phyloP scores from a whole-genome alignment of 1,139 yeast species.

The Zygosaccharomyces sapae region DNA sequence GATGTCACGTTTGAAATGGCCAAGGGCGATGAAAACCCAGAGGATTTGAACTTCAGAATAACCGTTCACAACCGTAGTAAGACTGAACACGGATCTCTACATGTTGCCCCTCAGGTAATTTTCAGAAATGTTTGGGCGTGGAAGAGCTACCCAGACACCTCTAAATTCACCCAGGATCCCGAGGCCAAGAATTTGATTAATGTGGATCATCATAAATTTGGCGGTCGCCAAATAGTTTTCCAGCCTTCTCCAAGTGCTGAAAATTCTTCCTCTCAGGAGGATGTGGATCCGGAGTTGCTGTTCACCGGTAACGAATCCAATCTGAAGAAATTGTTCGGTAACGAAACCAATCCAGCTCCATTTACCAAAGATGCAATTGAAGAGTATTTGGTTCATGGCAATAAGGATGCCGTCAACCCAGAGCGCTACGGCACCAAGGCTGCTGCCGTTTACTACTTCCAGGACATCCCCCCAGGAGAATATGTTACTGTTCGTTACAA shows the following conservation, averaged over 20 bases:
- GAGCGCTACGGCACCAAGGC: constrained; percentile 66
- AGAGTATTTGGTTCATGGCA: constrained; percentile 65
- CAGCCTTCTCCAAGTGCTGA: constrained; percentile 68
- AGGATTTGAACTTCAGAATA: constrained; percentile 74
- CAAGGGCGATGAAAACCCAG: constrained; percentile 76
- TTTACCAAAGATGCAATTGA: constrained; percentile 91
- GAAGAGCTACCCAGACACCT: constrained; percentile 52
- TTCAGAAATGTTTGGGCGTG: constrained; percentile 94
- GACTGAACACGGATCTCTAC: constrained; percentile 74
- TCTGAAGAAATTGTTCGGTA: constrained; percentile 61
- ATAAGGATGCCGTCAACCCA: constrained; percentile 64
- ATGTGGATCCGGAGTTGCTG: constrained; percentile 62
- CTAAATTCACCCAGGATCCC: constrained; percentile 45
- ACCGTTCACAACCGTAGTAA: constrained; percentile 87
- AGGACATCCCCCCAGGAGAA: constrained; percentile 80
- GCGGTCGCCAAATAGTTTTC: constrained; percentile 65
- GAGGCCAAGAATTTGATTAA: constrained; percentile 45
- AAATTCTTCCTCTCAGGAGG: constrained; percentile 47
- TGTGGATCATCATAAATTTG: constrained; percentile 68
- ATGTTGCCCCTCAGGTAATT: constrained; percentile 78
- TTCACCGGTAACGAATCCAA: constrained; percentile 93
- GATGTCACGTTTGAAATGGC: constrained; percentile 92
- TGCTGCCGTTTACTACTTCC: constrained; percentile 79
- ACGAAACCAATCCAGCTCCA: constrained; percentile 46
- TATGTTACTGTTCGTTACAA: constrained; percentile 84